A percentile compares a stretch with the other conserved stretches of the same genome.
These are phyloP conservation scores for Cudoniella acicularis DNA, from an alignment of 495 filamentous ascomycete species.

Conservation along the genomic window DNA sequence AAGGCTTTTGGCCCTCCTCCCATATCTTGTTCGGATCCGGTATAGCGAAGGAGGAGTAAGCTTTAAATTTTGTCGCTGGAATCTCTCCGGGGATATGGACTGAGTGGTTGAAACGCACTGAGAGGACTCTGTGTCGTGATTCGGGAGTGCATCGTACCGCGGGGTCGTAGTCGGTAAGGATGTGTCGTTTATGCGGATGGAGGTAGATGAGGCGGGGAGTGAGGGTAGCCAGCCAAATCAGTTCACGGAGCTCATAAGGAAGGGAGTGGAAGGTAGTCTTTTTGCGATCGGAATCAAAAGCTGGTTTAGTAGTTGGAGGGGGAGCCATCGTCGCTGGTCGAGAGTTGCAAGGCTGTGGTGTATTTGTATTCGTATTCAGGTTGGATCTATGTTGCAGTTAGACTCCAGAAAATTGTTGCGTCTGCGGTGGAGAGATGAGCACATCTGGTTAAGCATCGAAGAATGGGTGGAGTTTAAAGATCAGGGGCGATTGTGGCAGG, in stretches of 20 bases:
- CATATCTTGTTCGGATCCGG: not conserved
- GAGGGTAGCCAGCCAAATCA: not conserved
- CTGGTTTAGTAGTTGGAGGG: not conserved
- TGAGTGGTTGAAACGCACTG: slow-evolving; percentile 1
- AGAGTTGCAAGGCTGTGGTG: too few relatives aligned
- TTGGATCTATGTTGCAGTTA: too few relatives aligned
- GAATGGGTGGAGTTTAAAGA: too few relatives aligned
- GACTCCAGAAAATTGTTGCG: too few relatives aligned
- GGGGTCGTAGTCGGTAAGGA: not conserved
- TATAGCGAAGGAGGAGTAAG: not conserved
- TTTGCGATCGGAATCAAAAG: not conserved
- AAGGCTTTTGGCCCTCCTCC: not conserved
- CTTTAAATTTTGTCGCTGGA: not conserved
- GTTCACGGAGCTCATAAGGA: slow-evolving; percentile 12
- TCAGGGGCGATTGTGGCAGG: too few relatives aligned
- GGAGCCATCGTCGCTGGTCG: not conserved
- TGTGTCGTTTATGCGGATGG: slow-evolving; percentile 2
- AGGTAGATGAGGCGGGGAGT: slow-evolving; percentile 1
- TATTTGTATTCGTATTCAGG: too few relatives aligned
- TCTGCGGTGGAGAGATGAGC: too few relatives aligned
- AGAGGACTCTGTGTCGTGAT: not conserved
- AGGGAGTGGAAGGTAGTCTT: not conserved
- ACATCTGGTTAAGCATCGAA: too few relatives aligned
- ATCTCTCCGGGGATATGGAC: not conserved
- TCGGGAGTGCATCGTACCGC: not conserved